A percentile compares a stretch with the other conserved stretches of the same genome.
Evolutionary conservation across 495 filamentous ascomycete genomes (phyloP).

Genomic region (Extremus antarcticus): DNA sequence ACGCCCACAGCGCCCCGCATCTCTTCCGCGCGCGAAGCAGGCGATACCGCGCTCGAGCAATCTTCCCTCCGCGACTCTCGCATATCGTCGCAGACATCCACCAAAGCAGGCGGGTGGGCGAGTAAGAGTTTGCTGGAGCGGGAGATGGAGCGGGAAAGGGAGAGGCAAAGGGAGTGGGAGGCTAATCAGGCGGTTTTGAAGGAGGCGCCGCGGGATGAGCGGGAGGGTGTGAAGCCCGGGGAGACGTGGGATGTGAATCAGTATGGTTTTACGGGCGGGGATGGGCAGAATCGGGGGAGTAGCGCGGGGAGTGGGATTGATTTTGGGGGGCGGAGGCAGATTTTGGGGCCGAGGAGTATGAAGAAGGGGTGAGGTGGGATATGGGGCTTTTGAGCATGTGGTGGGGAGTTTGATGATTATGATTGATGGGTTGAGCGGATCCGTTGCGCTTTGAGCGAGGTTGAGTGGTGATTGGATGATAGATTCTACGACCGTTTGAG

Average conservation of each 20-base stretch:
- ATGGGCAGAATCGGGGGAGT: conserved; percentile 45
- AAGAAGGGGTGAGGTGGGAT: too few species aligned
- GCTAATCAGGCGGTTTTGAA: conserved; percentile 59
- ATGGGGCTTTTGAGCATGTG: too few species aligned
- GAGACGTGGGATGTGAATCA: conserved; percentile 75
- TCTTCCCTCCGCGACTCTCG: conserved; percentile 61
- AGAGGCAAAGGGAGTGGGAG: conserved; percentile 91
- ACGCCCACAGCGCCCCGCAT: conserved; percentile 29
- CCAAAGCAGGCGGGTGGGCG: conserved; percentile 64
- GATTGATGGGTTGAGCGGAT: too few species aligned
- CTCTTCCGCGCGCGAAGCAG: conserved; percentile 45
- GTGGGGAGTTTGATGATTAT: too few species aligned
- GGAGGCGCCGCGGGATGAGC: conserved; percentile 39
- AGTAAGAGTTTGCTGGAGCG: conserved; percentile 77
- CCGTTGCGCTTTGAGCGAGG: too few species aligned
- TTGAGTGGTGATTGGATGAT: too few species aligned
- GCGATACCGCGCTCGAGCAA: conserved; percentile 47
- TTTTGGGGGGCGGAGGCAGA: conserved; percentile 20
- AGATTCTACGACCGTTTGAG: too few species aligned
- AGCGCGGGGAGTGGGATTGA: conserved; percentile 15
- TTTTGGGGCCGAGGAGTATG: conserved; percentile 19
- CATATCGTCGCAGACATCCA: conserved; percentile 51
- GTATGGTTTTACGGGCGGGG: conserved; percentile 77
- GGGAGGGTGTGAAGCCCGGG: conserved; percentile 38
- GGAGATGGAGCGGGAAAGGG: conserved; percentile 92